Base-by-base conservation (phyloP, 2,329 filamentous ascomycete genomes). In the Cadophora gregata region DNA sequence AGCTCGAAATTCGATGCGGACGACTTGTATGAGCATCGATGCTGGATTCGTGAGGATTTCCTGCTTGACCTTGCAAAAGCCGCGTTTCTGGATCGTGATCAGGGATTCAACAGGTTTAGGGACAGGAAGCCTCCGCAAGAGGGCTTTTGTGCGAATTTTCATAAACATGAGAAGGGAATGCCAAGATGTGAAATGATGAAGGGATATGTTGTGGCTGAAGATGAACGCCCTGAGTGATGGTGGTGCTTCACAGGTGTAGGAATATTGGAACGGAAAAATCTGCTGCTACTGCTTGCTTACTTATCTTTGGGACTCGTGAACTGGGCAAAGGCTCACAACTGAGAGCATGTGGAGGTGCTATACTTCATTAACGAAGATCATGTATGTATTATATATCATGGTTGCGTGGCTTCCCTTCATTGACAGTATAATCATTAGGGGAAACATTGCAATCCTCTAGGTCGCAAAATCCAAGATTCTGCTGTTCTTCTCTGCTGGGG, bases 81-180 rank as follows among this genome's bases (percentile, higher is more conserved):
- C 5, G 60, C 60, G 12, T 62, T 62, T 24, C 21, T 24, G 27
- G 59, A 51, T 51, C 45, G 59, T 9, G 59, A 62, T 27, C 45
- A 51, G 55, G 55, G 55, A 4, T 58, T 58, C 31, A 58, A 58
- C 21, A 38, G 55, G 21, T 58, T 58, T 19, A 58, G 33, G 14
- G 55, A 58, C 27, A 36, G 55, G 24, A 25, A 38, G 31, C 55
- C 55, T 14, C 59, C 47, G 10, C 45, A 62, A 8, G 48, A 48
- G 48, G 47, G 33, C 1, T 48, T 62, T 4, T 62, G 59, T 53
- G 45, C 21, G 10, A n/a, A 27, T 21, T 62, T 62, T 51, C 59
- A 62, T 51, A 21, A 38, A 14, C 59, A 62, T 62, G 45, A 62
- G 59, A 50, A 10, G n/a, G 29, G 27, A 10, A 12, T 14, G 8